Evolutionary conservation across 2,329 filamentous ascomycete genomes (phyloP).

Genomic region (Colletotrichum viniferum): DNA sequence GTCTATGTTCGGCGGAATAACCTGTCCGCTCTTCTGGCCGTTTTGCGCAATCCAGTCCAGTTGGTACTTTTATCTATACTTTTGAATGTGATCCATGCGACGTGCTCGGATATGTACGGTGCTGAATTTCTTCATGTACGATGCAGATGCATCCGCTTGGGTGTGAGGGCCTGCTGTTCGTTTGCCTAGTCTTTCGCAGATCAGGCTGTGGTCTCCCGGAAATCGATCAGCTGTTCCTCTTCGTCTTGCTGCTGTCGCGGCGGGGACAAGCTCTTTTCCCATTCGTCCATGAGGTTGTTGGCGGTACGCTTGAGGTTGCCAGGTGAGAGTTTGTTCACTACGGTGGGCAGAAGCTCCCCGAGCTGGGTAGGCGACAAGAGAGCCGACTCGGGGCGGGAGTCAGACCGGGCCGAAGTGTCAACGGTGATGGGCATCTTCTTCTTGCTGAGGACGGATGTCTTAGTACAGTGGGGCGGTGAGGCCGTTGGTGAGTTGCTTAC

Average conservation of each 20-base stretch:
- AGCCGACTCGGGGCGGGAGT: constrained; percentile 3
- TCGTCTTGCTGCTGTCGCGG: constrained; percentile 32
- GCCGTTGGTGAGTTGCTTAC: constrained; percentile 43
- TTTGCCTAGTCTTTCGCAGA: background rate
- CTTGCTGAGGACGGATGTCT: constrained; percentile 29
- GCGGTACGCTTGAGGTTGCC: constrained; percentile 82
- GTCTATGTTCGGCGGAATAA: constrained; percentile 4
- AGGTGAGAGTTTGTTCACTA: constrained; percentile 74
- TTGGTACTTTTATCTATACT: constrained; percentile 16
- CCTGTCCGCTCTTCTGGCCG: constrained; percentile 5
- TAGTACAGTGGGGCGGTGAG: constrained; percentile 5
- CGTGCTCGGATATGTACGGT: background rate
- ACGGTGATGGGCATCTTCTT: constrained; percentile 33
- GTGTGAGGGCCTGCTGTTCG: background rate
- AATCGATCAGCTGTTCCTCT: constrained; percentile 13
- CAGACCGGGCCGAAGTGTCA: constrained; percentile 27
- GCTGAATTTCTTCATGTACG: background rate
- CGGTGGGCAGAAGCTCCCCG: constrained; percentile 68
- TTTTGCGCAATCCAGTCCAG: constrained; percentile 1
- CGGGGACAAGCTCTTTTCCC: constrained; percentile 78
- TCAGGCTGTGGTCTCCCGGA: constrained; percentile 20
- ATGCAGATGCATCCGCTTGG: background rate
- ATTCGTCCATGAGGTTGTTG: constrained; percentile 87
- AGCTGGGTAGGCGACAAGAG: constrained; percentile 45
- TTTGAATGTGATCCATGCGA: background rate